Evolutionary conservation across 371 early-diverging fungal genomes (phyloP).

Genomic region (Choanephora cucurbitarum): DNA sequence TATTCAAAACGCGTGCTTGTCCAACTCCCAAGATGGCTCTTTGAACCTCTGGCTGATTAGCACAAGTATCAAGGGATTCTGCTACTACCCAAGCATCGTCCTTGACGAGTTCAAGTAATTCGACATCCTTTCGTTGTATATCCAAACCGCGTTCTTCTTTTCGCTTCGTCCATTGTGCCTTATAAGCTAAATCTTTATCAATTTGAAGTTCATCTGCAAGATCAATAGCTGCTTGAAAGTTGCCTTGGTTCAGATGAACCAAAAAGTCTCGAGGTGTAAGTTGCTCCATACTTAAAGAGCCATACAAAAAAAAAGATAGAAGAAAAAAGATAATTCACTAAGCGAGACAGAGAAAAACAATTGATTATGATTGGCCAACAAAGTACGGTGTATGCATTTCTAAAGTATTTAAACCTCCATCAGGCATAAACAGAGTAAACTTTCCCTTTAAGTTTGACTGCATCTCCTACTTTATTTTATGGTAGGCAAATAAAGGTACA

Average conservation of each 20-base stretch:
- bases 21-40: conserved; percentile 58
- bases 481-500: no score
- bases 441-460: no score
- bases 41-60: conserved; percentile 33
- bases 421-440: no score
- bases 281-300: conserved; percentile 33
- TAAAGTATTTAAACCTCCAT: no score
- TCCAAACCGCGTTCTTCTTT: conserved; percentile 11
- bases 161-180: conserved; percentile 59
- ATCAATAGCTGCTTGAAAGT: conserved; percentile 68
- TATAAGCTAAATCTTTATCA: conserved; percentile 63
- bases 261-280: conserved; percentile 38
- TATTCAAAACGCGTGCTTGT: conserved; percentile 43
- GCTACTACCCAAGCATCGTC: conserved; percentile 69
- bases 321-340: no score
- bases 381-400: no score
- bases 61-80: conserved; percentile 50
- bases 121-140: conserved; percentile 40
- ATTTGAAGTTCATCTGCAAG: conserved; percentile 58
- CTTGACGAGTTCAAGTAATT: conserved; percentile 53
- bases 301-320: no score
- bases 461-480: no score
- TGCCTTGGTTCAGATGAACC: conserved; percentile 43
- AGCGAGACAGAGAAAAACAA: no score
- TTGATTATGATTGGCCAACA: no score